Base-by-base conservation (phyloP, 2,329 filamentous ascomycete species). In the Ophiostoma sp. region DNA sequence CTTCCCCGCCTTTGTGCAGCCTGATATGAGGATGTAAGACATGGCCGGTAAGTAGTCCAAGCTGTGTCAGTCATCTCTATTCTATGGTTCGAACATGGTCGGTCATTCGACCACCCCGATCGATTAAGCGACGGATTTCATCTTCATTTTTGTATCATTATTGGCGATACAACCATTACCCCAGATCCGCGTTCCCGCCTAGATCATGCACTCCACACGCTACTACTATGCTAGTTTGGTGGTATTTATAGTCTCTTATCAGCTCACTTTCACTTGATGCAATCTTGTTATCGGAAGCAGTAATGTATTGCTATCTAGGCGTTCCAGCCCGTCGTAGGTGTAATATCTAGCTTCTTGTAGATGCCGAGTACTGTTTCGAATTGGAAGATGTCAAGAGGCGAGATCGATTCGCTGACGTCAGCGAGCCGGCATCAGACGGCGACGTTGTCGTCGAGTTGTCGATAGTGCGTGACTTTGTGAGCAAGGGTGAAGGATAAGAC, bases 261-360 rank as follows among this genome's bases (percentile, higher is more conserved):
- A 27, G 7, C 27, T 52, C 47, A 52, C 5, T 18, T 52, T n/a
- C n/a, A 18, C 36, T 9, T 18, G 18, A 18, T n/a, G 12, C 44
- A 12, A 38, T 12, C 36, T 41, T 36, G 9, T 40, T 64, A 8
- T 14, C 40, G 62, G 18, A 64, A 16, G 16, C 6, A 11, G 42
- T 55, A 47, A 16, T 47, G 40, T 27, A 42, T 64, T 44, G n/a
- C 40, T 64, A 52, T 42, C 41, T 41, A 58, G 49, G 49, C 49
- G 27, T 55, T 55, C 49, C 49, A 11, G 49, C 49, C 49, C 16
- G 45, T 47, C 27, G 8, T 16, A 47, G 45, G 14, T 36, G 11
- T 11, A 55, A 16, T 55, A 12, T 55, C 47, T 12, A 47, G 18
- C 49, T 36, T 55, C 49, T 14, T 55, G 5, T 52, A 55, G 18